Evolutionary conservation across 176 grass and related monocot genomes (phyloP).

Genomic region (Eremochloa ophiuroides): DNA sequence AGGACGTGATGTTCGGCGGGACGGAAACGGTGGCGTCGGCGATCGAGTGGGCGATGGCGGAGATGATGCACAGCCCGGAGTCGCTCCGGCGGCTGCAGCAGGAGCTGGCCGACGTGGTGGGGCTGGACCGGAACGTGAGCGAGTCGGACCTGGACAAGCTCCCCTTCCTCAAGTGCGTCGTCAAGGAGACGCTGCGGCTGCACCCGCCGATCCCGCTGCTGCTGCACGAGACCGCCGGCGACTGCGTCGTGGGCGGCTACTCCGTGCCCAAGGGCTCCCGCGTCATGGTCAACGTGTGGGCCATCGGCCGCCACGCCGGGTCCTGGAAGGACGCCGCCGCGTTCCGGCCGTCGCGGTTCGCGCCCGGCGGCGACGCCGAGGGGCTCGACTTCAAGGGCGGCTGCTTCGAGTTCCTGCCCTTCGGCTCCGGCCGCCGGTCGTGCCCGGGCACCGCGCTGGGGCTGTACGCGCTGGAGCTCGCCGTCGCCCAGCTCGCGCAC

Average conservation of each 20-base stretch:
- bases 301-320: constrained; percentile 60
- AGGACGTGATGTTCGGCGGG: constrained; percentile 99
- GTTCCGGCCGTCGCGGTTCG: constrained; percentile 64
- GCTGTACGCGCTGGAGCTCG: constrained; percentile 55
- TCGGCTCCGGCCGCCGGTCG: constrained; percentile 74
- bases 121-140: constrained; percentile 47
- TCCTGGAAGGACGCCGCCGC: constrained; percentile 72
- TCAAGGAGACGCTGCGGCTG: constrained; percentile 94
- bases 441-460: constrained; percentile 80
- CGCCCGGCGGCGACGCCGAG: constrained; percentile 17
- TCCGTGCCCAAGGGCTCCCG: constrained; percentile 53
- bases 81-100: constrained; percentile 58
- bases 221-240: constrained; percentile 77
- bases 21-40: constrained; percentile 92
- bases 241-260: constrained; percentile 68
- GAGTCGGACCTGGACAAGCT: constrained; percentile 82
- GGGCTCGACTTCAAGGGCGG: constrained; percentile 82
- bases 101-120: constrained; percentile 60
- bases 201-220: constrained; percentile 94
- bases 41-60: constrained; percentile 93
- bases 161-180: constrained; percentile 68
- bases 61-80: constrained; percentile 86
- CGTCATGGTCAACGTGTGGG: constrained; percentile 88
- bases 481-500: constrained; percentile 66
- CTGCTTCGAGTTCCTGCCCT: constrained; percentile 86